Conservation (phyloP, 108 stramenopile species). For the Fragilaria radians region DNA sequence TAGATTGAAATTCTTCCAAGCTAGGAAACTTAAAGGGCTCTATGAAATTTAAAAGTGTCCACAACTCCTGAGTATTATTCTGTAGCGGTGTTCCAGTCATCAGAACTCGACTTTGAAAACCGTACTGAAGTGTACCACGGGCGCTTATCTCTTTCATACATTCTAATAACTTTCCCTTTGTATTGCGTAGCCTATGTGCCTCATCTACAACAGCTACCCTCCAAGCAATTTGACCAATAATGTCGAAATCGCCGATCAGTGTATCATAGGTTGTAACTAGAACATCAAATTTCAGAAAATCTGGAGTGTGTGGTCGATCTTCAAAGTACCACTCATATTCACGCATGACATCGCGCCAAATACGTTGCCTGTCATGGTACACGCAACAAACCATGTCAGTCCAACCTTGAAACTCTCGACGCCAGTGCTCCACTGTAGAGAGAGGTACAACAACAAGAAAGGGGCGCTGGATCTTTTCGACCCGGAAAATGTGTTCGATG, state of each 20-base stretch:
- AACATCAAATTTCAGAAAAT: slow-evolving; percentile 93
- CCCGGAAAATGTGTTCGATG: slow-evolving; percentile 89
- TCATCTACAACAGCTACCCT: slow-evolving; percentile 94
- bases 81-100: slow-evolving; percentile 99
- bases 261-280: slow-evolving; percentile 94
- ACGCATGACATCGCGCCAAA: slow-evolving; percentile 94
- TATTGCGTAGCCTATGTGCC: slow-evolving; percentile 93
- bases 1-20: slow-evolving; percentile 81
- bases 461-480: slow-evolving; percentile 89
- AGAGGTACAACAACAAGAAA: slow-evolving; percentile 96
- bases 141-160: slow-evolving; percentile 91
- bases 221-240: slow-evolving; percentile 86
- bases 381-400: slow-evolving; percentile 94
- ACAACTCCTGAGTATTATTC: slow-evolving; percentile 94
- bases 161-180: slow-evolving; percentile 89
- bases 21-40: slow-evolving; percentile 91
- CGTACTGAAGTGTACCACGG: slow-evolving; percentile 75
- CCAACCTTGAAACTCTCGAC: slow-evolving; percentile 96
- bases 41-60: slow-evolving; percentile 96
- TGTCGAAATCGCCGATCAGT: slow-evolving; percentile 83
- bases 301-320: slow-evolving; percentile 93
- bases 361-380: slow-evolving; percentile 92
- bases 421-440: slow-evolving; percentile 98
- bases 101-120: slow-evolving; percentile 91
- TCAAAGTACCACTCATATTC: slow-evolving; percentile 98